phyloP scores from a whole-genome alignment of 352 stramenopile genomes.

The Saprolegnia diclina region DNA sequence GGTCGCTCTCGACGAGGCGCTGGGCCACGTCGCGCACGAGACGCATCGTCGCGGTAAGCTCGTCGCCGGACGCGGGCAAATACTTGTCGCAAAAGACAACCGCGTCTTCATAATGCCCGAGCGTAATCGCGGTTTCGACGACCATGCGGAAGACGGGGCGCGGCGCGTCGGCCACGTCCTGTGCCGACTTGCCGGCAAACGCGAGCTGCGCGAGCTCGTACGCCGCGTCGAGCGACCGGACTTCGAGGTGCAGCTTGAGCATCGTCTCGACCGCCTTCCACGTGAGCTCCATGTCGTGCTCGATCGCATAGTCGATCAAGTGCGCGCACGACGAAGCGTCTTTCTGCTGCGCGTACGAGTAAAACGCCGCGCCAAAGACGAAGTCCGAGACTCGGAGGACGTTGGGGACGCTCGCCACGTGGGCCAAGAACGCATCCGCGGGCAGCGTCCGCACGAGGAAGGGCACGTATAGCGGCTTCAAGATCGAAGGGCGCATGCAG shows the following conservation, averaged over 20 bases:
- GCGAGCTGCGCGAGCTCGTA: background rate
- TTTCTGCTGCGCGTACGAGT: background rate
- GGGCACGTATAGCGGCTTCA: constrained; percentile 8
- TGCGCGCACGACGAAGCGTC: background rate
- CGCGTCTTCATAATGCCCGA: background rate
- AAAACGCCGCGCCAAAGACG: constrained; percentile 5
- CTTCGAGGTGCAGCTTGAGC: background rate
- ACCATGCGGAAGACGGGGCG: background rate
- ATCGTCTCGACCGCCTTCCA: constrained; percentile 15
- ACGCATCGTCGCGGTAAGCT: constrained; percentile 9
- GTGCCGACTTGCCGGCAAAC: background rate
- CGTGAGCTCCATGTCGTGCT: constrained; percentile 18
- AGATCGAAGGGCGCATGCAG: background rate
- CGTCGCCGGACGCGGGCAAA: background rate
- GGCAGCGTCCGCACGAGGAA: background rate
- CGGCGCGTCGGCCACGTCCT: background rate
- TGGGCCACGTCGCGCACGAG: background rate
- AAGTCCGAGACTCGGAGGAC: background rate
- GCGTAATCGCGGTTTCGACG: constrained; percentile 1
- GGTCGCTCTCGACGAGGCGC: background rate
- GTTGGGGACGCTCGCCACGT: background rate
- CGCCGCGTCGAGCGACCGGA: background rate
- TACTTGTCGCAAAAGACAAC: constrained; percentile 6
- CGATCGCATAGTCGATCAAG: background rate
- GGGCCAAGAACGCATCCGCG: constrained; percentile 5